Evolutionary conservation across 345 rosid species (phyloP).

Genomic region (Aurinia saxatilis): DNA sequence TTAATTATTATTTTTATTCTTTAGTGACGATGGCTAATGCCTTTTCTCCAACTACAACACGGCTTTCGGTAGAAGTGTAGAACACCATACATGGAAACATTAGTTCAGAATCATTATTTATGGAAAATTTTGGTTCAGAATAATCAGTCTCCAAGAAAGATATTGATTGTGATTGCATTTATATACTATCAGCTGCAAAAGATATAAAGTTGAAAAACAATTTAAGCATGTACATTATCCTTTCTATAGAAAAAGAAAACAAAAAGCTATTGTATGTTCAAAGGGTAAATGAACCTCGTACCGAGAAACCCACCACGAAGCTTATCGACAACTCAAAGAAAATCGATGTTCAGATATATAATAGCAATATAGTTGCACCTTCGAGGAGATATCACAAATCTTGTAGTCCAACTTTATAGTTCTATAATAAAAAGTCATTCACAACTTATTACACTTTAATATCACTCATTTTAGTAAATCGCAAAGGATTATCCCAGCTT

Average conservation of each 20-base stretch:
- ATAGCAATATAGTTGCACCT: background rate
- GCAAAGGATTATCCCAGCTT: background rate
- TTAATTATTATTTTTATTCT: no score
- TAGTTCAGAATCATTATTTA: no score
- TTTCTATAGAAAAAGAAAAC: background rate
- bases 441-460: background rate
- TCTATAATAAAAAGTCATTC: background rate
- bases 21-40: no score
- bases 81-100: no score
- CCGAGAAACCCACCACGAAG: conserved; percentile 25
- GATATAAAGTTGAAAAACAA: conserved; percentile 3
- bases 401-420: conserved; percentile 1
- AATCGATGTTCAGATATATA: background rate
- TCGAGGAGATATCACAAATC: conserved; percentile 24
- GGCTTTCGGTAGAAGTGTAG: no score
- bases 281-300: conserved; percentile 26
- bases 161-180: no score
- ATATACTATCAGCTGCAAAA: background rate
- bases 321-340: conserved; percentile 19
- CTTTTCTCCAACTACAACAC: no score
- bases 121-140: no score
- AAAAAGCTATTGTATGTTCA: background rate
- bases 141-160: no score
- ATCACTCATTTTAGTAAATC: background rate
- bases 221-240: background rate